Base-by-base conservation (phyloP, 768 basidiomycete genomes). In the Russula virescens region DNA sequence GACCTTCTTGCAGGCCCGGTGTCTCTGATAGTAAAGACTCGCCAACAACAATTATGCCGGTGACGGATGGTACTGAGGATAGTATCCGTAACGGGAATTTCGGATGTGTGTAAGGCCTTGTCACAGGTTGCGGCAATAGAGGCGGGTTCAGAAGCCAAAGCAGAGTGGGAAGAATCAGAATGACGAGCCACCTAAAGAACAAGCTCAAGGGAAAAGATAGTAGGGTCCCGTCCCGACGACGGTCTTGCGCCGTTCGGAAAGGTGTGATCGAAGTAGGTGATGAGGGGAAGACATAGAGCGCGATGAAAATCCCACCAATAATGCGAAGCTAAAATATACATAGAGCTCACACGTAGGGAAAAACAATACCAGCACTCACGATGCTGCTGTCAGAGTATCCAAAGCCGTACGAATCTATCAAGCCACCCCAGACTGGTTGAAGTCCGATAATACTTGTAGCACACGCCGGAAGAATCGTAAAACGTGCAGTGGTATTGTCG, bases 31-130 rank as follows among this genome's bases (percentile, higher is more conserved):
- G 77, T 4, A 83, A 69, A 45, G 81, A 75, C 68, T 98, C 91
- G 31, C 84, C 94, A 9, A 97, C 94, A 2, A 88, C 82, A 38
- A 98, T 83, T 16, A 87, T 76, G 1, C 94, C 94, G 1, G 91
- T 95, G n/a, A 81, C 73, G 21, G 89, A 89, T 59, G 84, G 78
- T 21, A 80, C 79, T 1, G 88, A 80, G 1, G 82, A 89, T 53
- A 88, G 81, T 26, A 93, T 81, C 40, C 79, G 81, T n/a, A 90
- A 74, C 3, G 83, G 81, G 61, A 78, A 79, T 34, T 70, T 73
- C 2, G 82, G 82, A 64, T 81, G 83, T 31, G 72, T 75, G 68
- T 82, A 85, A 5, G 83, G 77, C 60, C 76, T 72, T 28, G 68
- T 62, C 18, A 84, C 71, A 42, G 83, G 85, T 70, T 81, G 80